phyloP scores from a whole-genome alignment of 176 grass and related monocot genomes.

The Carex scoparia region DNA sequence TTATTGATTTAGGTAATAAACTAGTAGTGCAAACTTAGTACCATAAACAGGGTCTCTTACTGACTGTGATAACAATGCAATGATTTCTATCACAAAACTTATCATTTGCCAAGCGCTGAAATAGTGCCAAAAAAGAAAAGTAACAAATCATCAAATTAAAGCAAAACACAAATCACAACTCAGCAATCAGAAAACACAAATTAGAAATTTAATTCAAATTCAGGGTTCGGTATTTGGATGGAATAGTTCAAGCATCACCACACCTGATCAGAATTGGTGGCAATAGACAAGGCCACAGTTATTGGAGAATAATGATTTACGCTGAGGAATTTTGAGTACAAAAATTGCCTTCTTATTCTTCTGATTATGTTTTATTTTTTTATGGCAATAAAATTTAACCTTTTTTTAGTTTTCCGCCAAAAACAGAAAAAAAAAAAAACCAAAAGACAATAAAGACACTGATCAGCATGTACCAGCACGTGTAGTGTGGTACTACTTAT shows the following conservation, averaged over 20 bases:
- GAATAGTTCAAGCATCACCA: too few relatives aligned
- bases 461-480: background rate
- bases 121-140: conserved; percentile 42
- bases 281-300: too few relatives aligned
- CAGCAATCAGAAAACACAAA: too few relatives aligned
- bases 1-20: background rate
- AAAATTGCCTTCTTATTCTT: too few relatives aligned
- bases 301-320: too few relatives aligned
- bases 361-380: too few relatives aligned
- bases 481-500: background rate
- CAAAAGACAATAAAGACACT: background rate
- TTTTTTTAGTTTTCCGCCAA: background rate
- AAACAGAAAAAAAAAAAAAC: background rate
- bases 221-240: too few relatives aligned
- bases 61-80: conserved; percentile 86
- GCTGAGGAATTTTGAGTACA: too few relatives aligned
- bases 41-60: conserved; percentile 3
- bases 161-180: conserved; percentile 5
- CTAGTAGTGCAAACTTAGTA: conserved; percentile 3
- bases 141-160: conserved; percentile 18
- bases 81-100: conserved; percentile 76
- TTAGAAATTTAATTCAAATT: too few relatives aligned
- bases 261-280: too few relatives aligned
- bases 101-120: conserved; percentile 90
- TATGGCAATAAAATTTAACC: background rate